Evolutionary conservation across 2,329 filamentous ascomycete species (phyloP).

Genomic region (Cytospora paraplurivora): DNA sequence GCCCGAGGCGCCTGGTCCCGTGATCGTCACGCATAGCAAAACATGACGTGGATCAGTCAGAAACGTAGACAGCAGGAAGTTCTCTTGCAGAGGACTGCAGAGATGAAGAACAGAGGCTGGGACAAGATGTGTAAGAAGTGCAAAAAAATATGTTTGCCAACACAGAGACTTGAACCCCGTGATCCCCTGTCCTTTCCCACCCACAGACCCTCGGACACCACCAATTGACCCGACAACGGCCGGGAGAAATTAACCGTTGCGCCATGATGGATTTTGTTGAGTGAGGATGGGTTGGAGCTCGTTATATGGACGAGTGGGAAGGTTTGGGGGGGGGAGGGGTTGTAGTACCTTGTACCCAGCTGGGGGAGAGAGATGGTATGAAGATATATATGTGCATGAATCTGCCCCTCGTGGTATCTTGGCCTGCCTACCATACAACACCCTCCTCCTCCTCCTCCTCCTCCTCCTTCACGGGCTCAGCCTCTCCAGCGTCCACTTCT

Average conservation of each 20-base stretch:
- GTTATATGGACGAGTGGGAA: background rate
- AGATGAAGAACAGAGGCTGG: background rate
- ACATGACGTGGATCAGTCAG: background rate
- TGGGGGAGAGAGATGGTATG: background rate
- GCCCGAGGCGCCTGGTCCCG: too few species aligned
- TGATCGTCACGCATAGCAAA: background rate
- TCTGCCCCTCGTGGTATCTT: background rate
- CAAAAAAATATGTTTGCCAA: background rate
- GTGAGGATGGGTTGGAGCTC: too few species aligned
- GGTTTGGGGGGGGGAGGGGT: background rate
- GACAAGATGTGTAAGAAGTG: background rate
- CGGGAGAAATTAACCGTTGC: background rate
- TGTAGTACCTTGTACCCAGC: background rate
- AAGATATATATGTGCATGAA: background rate
- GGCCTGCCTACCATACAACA: background rate
- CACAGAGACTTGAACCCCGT: background rate
- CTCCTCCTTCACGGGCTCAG: constrained; percentile 63
- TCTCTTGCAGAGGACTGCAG: background rate
- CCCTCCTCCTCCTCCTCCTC: background rate
- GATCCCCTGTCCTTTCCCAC: background rate
- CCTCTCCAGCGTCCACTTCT: constrained; percentile 69
- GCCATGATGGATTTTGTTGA: constrained; percentile 4
- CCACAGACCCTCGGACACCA: constrained; percentile 1
- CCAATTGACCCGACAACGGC: background rate
- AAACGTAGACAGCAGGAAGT: background rate